Evolutionary conservation across 2,329 filamentous ascomycete species (phyloP), one percentile per base, ranked within the genome.

Genomic region (Aspergillus versicolor): DNA sequence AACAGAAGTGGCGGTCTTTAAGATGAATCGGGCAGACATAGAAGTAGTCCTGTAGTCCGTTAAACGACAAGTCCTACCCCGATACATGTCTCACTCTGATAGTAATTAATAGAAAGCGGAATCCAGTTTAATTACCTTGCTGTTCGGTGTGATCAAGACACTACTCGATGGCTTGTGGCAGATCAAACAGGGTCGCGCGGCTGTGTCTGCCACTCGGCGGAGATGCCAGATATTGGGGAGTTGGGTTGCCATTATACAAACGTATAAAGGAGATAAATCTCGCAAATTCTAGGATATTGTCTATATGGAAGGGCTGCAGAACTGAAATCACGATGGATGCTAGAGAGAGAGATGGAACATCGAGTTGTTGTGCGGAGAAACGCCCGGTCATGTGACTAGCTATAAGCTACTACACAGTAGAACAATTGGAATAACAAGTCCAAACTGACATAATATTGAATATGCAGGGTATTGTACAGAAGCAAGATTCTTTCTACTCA

Each of bases 111-210:
- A 37, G 15, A 8, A n/a, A 37, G 12, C 34, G 6, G 15, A 37
- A 7, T 5, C 11, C 15, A 2, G 6, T 11, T n/a, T 21, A 22
- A 9, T 50, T 65, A 94, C 92, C 85, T 93, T 94, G 68, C 91
- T 92, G 67, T 95, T 92, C 0, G 90, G 85, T 8, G 92, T 95
- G 65, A 96, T 90, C 54, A 99, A 80, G 17, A 97, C 93, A 63
- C 88, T 95, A 6, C 88, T 86, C 58, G 88, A 91, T 8, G 90
- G 89, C 75, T 94, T 96, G 80, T 88, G 95, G 81, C 94, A 97
- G 61, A 97, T 86, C 74, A 91, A 89, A 75, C 94, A 99, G 49
- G 90, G 82, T 75, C 90, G 96, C 12, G 90, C 84, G 1, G 88
- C 84, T n/a, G 86, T 84, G 30, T 96, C 91, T 12, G 92, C 92